Conservation (phyloP, 129 eudicot species). For the Artemisia tridentata region DNA sequence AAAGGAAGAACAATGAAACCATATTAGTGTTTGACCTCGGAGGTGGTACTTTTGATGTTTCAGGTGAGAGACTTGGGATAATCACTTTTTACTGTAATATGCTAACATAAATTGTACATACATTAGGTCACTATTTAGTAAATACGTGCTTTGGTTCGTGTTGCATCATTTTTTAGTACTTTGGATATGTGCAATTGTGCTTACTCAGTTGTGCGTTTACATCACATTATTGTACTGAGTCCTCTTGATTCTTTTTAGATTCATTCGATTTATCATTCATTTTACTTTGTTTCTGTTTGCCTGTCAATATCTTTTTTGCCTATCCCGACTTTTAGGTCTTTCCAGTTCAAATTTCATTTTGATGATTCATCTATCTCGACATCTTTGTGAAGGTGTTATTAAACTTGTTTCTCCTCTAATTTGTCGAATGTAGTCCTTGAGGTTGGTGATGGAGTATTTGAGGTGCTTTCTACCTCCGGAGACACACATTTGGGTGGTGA, state of each 20-base stretch:
- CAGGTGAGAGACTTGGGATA: slow-evolving; percentile 51
- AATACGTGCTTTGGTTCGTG: not conserved
- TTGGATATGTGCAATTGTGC: not conserved
- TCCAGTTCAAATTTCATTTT: not conserved
- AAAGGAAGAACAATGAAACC: slow-evolving; percentile 88
- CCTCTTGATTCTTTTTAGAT: not conserved
- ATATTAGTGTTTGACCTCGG: slow-evolving; percentile 95
- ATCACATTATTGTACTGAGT: not conserved
- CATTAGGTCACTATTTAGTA: not conserved
- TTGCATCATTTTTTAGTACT: too few species aligned
- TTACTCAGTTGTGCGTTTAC: not conserved
- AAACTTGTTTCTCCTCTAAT: slow-evolving; percentile 20
- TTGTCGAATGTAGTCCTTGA: slow-evolving; percentile 70
- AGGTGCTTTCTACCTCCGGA: slow-evolving; percentile 98
- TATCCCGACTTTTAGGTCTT: not conserved
- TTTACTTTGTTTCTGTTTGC: not conserved
- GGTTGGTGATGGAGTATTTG: slow-evolving; percentile 99
- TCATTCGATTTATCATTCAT: not conserved
- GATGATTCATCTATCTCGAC: not conserved
- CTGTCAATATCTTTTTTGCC: not conserved
- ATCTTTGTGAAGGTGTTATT: not conserved
- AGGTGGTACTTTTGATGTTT: slow-evolving; percentile 99
- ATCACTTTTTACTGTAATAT: not conserved
- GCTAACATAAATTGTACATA: not conserved
- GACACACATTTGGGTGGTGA: slow-evolving; percentile 99